Conservation (phyloP, 2,329 filamentous ascomycete genomes). For the Xylariales sp. region DNA sequence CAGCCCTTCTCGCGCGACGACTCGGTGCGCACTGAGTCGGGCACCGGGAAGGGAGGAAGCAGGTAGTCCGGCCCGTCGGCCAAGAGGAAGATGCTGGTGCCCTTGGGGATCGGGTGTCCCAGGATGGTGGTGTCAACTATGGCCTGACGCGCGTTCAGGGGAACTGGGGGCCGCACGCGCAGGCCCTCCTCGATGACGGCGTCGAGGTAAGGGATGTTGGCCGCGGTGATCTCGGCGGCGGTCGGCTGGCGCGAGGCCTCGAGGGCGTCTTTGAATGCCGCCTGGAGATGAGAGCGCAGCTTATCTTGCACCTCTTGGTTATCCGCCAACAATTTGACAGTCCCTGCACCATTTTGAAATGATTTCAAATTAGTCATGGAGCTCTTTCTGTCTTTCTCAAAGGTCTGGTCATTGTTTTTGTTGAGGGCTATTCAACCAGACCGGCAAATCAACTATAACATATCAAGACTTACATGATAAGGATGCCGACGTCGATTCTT, state of each 20-base stretch:
- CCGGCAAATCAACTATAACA: no score
- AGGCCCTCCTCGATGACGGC: background rate
- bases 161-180: no score
- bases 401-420: no score
- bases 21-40: background rate
- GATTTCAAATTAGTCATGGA: no score
- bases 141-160: no score
- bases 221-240: background rate
- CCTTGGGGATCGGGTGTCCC: background rate
- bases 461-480: no score
- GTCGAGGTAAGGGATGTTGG: background rate
- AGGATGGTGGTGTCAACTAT: background rate
- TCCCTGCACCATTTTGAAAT: no score
- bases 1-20: conserved; percentile 15
- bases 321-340: background rate
- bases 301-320: background rate
- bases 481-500: no score
- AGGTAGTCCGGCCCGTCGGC: background rate
- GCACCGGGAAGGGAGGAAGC: conserved; percentile 3
- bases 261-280: no score
- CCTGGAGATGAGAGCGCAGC: background rate
- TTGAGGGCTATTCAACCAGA: no score
- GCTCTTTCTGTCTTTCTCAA: no score
- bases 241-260: background rate
- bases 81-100: background rate